Evolutionary conservation across 306 rosid genomes (phyloP).

Genomic region (Casuarina equisetifolia): DNA sequence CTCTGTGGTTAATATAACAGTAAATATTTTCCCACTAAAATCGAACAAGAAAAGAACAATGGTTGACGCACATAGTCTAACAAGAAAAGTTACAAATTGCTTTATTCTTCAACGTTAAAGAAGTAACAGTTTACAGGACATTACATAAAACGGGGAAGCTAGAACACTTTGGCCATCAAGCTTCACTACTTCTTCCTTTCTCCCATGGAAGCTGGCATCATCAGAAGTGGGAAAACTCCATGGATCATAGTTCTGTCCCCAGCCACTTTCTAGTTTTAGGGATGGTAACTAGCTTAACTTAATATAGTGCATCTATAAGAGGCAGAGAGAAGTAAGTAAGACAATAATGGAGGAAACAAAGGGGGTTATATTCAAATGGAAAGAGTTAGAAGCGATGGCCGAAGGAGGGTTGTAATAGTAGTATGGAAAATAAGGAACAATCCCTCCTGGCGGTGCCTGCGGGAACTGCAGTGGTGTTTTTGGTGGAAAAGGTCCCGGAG

Average conservation of each 20-base stretch:
- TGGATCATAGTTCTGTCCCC: background rate
- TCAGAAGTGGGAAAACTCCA: background rate
- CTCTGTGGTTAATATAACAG: background rate
- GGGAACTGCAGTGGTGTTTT: background rate
- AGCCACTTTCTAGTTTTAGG: background rate
- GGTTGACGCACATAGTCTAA: background rate
- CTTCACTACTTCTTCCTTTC: background rate
- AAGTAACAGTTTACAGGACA: background rate
- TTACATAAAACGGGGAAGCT: background rate
- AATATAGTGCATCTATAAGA: background rate
- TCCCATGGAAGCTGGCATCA: background rate
- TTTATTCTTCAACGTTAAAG: background rate
- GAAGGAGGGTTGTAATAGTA: constrained; percentile 10
- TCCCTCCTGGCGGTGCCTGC: constrained; percentile 22
- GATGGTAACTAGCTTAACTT: background rate
- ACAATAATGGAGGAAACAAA: constrained; percentile 10
- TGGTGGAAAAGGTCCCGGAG: background rate
- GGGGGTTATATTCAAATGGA: constrained; percentile 13
- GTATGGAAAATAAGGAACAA: constrained; percentile 18
- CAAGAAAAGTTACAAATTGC: background rate
- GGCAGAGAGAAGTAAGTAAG: background rate
- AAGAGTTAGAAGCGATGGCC: background rate
- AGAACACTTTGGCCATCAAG: background rate
- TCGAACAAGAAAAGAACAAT: background rate
- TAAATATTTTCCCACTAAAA: background rate